These are phyloP conservation scores for Datura wrightii DNA, from an alignment of 257 asterid genomes.

Conservation along the genomic window DNA sequence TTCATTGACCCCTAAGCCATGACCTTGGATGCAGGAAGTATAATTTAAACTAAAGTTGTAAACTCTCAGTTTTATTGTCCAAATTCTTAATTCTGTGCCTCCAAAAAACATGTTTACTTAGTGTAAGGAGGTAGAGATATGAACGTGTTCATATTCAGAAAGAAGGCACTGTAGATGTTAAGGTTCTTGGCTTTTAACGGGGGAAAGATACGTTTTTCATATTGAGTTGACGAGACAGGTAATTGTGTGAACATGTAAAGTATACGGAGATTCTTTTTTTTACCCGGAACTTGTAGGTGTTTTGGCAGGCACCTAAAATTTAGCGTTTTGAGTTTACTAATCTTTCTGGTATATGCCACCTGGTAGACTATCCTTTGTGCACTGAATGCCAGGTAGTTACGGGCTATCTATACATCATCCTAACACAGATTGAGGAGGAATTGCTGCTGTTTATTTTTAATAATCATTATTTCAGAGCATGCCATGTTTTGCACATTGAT, in stretches of 20 bases:
- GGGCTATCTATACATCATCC: neutral
- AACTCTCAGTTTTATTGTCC: neutral
- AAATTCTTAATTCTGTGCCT: neutral
- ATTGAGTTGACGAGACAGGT: neutral
- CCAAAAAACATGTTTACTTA: neutral
- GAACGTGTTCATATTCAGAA: neutral
- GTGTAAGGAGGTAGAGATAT: neutral
- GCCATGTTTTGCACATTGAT: neutral
- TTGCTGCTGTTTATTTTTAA: neutral
- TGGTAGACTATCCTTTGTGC: neutral
- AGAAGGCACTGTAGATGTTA: neutral
- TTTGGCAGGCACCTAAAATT: neutral
- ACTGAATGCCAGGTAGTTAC: neutral
- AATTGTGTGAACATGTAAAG: neutral
- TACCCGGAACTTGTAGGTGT: neutral
- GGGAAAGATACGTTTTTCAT: neutral
- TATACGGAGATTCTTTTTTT: neutral
- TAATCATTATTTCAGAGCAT: neutral
- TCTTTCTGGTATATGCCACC: neutral
- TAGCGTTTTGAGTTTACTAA: conserved; percentile 3
- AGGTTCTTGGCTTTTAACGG: neutral
- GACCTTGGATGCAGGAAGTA: neutral
- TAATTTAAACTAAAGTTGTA: neutral
- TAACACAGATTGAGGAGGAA: neutral
- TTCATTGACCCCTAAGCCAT: neutral